phyloP scores from a whole-genome alignment of 306 rosid species.

The Acmispon strigosus region DNA sequence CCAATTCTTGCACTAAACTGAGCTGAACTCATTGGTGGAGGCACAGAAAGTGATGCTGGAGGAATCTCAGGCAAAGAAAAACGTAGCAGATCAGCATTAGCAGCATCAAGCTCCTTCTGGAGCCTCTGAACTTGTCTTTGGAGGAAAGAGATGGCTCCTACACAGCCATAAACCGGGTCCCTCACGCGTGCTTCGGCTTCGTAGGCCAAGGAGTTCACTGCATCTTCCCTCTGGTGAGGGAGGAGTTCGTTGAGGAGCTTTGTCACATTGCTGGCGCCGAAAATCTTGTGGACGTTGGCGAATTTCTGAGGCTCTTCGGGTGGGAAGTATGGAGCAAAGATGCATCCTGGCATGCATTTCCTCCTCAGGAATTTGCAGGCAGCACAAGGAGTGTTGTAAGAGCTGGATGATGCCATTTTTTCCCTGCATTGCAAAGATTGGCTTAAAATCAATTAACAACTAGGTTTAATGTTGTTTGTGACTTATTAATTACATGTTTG shows the following conservation, averaged over 20 bases:
- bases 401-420: constrained; percentile 61
- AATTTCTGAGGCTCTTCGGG: constrained; percentile 98
- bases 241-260: constrained; percentile 93
- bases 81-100: constrained; percentile 77
- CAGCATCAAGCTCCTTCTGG: constrained; percentile 87
- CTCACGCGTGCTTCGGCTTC: constrained; percentile 95
- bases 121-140: constrained; percentile 92
- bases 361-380: constrained; percentile 95
- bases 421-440: constrained; percentile 13
- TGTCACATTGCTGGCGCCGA: constrained; percentile 95
- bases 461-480: neutral
- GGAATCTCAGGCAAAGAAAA: constrained; percentile 58
- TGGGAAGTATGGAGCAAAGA: constrained; percentile 94
- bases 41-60: constrained; percentile 31
- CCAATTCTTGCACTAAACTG: constrained; percentile 21
- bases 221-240: constrained; percentile 92
- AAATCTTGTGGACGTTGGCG: constrained; percentile 90
- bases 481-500: neutral
- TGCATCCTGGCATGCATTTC: constrained; percentile 93
- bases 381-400: constrained; percentile 86
- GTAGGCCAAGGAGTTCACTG: constrained; percentile 90
- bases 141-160: constrained; percentile 92
- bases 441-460: neutral
- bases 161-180: constrained; percentile 96
- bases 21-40: constrained; percentile 1